Conservation (phyloP, 192 early-diverging fungal species). For the Rhizophagus clarus region DNA sequence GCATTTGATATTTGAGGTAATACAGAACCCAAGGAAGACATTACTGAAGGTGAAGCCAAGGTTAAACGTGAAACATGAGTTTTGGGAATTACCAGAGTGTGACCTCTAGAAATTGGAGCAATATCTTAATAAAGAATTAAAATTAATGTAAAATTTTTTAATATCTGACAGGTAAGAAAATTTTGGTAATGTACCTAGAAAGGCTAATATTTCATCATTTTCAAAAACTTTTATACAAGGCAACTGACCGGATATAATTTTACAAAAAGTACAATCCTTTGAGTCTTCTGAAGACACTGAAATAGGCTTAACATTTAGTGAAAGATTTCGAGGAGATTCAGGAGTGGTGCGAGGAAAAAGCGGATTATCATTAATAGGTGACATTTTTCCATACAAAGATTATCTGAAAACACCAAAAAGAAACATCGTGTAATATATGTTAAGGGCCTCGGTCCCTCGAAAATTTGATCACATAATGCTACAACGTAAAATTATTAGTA, state of each 20-base stretch:
- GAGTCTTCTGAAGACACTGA: neutral
- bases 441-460: too few species aligned
- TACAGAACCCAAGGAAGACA: neutral
- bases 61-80: neutral
- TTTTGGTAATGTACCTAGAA: neutral
- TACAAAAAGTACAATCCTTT: constrained; percentile 6
- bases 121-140: neutral
- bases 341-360: neutral
- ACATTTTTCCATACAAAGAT: neutral
- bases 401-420: too few species aligned
- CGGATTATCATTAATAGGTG: neutral
- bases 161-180: neutral
- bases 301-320: neutral
- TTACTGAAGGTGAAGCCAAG: neutral
- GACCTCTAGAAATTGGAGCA: neutral
- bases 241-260: neutral
- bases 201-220: constrained; percentile 5
- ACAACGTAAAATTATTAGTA: too few species aligned
- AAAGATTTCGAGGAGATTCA: neutral
- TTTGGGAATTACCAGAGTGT: neutral
- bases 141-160: neutral
- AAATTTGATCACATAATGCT: too few species aligned
- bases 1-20: neutral
- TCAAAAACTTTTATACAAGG: constrained; percentile 1
- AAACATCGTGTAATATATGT: too few species aligned